Conservation (phyloP, 2,329 filamentous ascomycete species). For the Xylariaceae sp. region DNA sequence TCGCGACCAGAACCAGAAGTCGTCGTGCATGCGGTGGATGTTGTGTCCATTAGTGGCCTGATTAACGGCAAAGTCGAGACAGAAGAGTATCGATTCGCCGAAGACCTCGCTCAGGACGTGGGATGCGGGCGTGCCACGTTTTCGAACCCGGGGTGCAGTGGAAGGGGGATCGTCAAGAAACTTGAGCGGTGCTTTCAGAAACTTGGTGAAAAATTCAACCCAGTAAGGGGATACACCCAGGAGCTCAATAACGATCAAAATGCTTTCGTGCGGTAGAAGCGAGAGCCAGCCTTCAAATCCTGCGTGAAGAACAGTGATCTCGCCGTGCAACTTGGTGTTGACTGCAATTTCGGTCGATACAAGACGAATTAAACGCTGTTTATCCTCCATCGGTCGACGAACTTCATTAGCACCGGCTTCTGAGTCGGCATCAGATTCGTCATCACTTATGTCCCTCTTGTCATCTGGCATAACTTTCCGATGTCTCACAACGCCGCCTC, state of each 20-base stretch:
- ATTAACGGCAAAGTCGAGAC: slow-evolving; percentile 64
- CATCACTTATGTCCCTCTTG: slow-evolving; percentile 3
- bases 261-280: slow-evolving; percentile 52
- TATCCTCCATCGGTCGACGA: slow-evolving; percentile 40
- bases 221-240: slow-evolving; percentile 57
- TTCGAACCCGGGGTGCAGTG: slow-evolving; percentile 43
- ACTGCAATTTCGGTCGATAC: slow-evolving; percentile 47
- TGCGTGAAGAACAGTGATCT: slow-evolving; percentile 45
- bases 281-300: slow-evolving; percentile 45
- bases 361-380: slow-evolving; percentile 48
- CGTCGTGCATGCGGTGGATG: slow-evolving; percentile 63
- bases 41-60: slow-evolving; percentile 50
- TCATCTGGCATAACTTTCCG: background rate
- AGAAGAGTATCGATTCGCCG: slow-evolving; percentile 61
- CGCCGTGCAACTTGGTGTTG: slow-evolving; percentile 43
- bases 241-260: slow-evolving; percentile 55
- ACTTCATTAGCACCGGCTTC: slow-evolving; percentile 11
- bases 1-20: slow-evolving; percentile 65
- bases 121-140: slow-evolving; percentile 57
- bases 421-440: slow-evolving; percentile 10
- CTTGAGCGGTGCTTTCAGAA: slow-evolving; percentile 57
- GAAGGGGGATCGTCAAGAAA: slow-evolving; percentile 53
- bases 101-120: slow-evolving; percentile 59
- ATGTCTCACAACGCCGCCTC: background rate
- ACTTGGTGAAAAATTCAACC: slow-evolving; percentile 58